phyloP scores from a whole-genome alignment of 208 protist genomes.

The Leptomonas pyrrhocoris region DNA sequence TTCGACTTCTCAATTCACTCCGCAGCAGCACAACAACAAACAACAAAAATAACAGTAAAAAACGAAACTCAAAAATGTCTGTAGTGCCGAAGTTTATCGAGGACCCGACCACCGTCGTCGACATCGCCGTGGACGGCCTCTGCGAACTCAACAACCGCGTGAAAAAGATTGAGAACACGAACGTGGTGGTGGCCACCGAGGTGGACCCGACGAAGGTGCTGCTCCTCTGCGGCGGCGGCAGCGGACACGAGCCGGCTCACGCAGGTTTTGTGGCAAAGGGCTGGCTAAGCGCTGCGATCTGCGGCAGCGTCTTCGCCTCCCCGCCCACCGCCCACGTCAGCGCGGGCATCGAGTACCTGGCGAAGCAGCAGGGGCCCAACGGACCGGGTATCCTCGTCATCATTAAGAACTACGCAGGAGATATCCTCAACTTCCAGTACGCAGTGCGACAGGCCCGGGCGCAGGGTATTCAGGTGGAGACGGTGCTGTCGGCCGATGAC shows the following conservation, averaged over 20 bases:
- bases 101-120: conserved; percentile 42
- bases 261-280: conserved; percentile 82
- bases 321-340: conserved; percentile 71
- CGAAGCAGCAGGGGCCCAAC: conserved; percentile 41
- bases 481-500: conserved; percentile 86
- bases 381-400: conserved; percentile 82
- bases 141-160: conserved; percentile 41
- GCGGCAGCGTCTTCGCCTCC: conserved; percentile 89
- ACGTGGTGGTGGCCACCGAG: conserved; percentile 44
- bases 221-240: conserved; percentile 85
- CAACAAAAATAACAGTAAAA: conserved; percentile 16
- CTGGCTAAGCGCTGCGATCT: conserved; percentile 92
- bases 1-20: not conserved
- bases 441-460: conserved; percentile 69
- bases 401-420: conserved; percentile 94
- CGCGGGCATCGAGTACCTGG: conserved; percentile 78
- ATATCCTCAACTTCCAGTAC: conserved; percentile 89
- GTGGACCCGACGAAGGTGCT: conserved; percentile 62
- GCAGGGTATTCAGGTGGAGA: conserved; percentile 61
- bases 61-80: conserved; percentile 18
- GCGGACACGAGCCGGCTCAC: conserved; percentile 91
- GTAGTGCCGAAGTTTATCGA: conserved; percentile 67
- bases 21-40: not conserved
- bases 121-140: conserved; percentile 37
- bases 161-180: conserved; percentile 49